Conservation (phyloP, 768 basidiomycete species). For the Austroboletus festivus region DNA sequence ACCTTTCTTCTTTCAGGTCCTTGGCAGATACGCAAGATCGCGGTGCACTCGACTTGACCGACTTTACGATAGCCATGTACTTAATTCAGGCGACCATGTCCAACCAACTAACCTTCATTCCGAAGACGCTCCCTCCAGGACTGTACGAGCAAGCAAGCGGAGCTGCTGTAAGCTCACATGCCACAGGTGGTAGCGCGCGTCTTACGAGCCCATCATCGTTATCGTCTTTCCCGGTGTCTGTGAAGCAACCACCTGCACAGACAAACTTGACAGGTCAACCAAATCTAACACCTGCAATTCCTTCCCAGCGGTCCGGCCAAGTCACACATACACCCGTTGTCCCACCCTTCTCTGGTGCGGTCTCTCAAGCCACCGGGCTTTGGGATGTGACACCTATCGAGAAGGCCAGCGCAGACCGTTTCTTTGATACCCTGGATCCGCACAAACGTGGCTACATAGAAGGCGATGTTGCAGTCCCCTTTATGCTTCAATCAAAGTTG, state of each 20-base stretch:
- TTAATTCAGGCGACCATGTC: slow-evolving; percentile 93
- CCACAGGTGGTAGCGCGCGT: slow-evolving; percentile 57
- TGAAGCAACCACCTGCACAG: slow-evolving; percentile 64
- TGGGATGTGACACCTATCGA: slow-evolving; percentile 88
- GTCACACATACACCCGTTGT: slow-evolving; percentile 19
- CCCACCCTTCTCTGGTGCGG: slow-evolving; percentile 29
- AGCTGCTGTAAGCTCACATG: slow-evolving; percentile 41
- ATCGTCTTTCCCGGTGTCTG: slow-evolving; percentile 40
- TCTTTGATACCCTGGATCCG: slow-evolving; percentile 81
- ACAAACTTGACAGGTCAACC: slow-evolving; percentile 45
- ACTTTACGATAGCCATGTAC: slow-evolving; percentile 96
- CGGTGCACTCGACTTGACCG: slow-evolving; percentile 81
- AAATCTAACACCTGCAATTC: slow-evolving; percentile 21
- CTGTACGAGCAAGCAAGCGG: slow-evolving; percentile 81
- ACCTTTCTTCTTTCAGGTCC: slow-evolving; percentile 50
- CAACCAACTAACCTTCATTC: slow-evolving; percentile 66
- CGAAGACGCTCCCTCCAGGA: slow-evolving; percentile 72
- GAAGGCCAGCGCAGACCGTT: slow-evolving; percentile 72
- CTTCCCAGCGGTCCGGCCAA: slow-evolving; percentile 20
- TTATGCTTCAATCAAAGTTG: slow-evolving; percentile 88
- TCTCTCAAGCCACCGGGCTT: slow-evolving; percentile 27
- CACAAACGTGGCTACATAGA: slow-evolving; percentile 78
- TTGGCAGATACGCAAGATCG: slow-evolving; percentile 94
- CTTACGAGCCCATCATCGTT: slow-evolving; percentile 56
- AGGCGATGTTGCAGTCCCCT: slow-evolving; percentile 92